Percentiles rank a stretch among this genome's conserved stretches.
phyloP scores from a whole-genome alignment of 148 eudicot species.

The Vaccinium macrocarpon region DNA sequence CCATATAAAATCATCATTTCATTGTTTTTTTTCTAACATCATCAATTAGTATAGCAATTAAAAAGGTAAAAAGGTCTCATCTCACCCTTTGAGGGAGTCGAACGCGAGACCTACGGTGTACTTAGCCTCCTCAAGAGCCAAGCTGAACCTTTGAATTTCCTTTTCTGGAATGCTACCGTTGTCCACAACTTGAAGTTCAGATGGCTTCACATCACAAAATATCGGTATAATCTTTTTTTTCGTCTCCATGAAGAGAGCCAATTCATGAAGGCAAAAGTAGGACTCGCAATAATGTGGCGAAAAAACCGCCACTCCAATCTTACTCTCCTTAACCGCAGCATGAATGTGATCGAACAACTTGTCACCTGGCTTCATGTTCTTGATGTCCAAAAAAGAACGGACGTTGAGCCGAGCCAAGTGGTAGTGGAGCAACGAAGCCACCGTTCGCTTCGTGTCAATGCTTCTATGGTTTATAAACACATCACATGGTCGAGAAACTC shows the following conservation, averaged over 20 bases:
- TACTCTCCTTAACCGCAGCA: constrained; percentile 12
- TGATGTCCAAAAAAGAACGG: constrained; percentile 26
- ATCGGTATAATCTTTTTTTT: constrained; percentile 28
- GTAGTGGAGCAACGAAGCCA: constrained; percentile 26
- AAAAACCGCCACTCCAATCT: constrained; percentile 22
- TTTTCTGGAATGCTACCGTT: background rate
- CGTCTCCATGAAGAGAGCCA: constrained; percentile 25
- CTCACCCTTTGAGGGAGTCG: constrained; percentile 31
- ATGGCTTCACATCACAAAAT: constrained; percentile 29
- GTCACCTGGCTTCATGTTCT: constrained; percentile 31
- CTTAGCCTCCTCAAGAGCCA: constrained; percentile 34
- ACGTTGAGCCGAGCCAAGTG: constrained; percentile 16
- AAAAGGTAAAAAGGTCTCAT: background rate
- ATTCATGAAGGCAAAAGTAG: constrained; percentile 27
- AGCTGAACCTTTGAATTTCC: constrained; percentile 15
- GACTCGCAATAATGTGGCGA: constrained; percentile 25
- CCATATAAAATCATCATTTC: too few species aligned
- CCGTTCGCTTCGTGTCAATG: constrained; percentile 21
- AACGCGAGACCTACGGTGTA: constrained; percentile 28
- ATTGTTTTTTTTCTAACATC: too few species aligned
- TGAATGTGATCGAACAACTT: constrained; percentile 27
- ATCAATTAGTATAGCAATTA: background rate
- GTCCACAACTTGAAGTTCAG: constrained; percentile 18
- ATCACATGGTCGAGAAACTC: constrained; percentile 9
- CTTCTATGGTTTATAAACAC: constrained; percentile 28